phyloP scores from a whole-genome alignment of 2,329 filamentous ascomycete genomes.

The Neonectria sp. region DNA sequence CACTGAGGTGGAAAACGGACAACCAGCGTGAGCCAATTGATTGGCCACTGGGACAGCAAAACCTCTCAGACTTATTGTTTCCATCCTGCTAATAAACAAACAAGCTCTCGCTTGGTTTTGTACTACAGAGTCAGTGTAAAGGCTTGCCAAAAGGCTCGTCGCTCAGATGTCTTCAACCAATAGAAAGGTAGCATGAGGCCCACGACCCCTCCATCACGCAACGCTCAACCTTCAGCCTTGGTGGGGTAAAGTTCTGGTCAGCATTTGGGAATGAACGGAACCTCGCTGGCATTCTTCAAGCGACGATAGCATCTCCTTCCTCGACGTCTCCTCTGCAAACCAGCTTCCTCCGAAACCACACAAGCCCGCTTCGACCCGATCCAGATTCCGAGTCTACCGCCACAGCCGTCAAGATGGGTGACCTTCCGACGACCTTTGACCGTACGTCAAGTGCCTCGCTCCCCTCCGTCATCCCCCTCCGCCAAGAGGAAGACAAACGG shows the following conservation, averaged over 20 bases:
- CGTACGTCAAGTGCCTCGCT: constrained; percentile 58
- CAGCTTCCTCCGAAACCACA: background rate
- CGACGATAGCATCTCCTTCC: constrained; percentile 26
- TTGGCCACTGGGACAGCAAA: too few relatives aligned
- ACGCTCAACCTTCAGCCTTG: constrained; percentile 37
- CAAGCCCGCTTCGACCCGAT: constrained; percentile 14
- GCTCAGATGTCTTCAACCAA: constrained; percentile 31
- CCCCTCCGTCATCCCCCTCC: constrained; percentile 18
- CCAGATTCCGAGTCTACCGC: constrained; percentile 7
- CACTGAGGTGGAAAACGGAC: background rate
- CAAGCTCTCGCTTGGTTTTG: background rate
- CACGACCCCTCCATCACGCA: constrained; percentile 48
- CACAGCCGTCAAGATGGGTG: constrained; percentile 58
- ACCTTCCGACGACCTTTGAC: constrained; percentile 72
- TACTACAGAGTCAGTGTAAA: constrained; percentile 2
- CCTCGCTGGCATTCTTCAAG: constrained; percentile 19
- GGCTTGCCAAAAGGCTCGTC: background rate
- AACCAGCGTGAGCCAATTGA: too few relatives aligned
- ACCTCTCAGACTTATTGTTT: background rate
- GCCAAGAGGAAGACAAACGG: constrained; percentile 1
- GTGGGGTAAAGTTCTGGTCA: constrained; percentile 45
- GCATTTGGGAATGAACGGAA: constrained; percentile 28
- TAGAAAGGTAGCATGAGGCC: constrained; percentile 32
- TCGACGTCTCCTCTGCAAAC: constrained; percentile 14
- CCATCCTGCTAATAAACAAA: background rate